phyloP scores from a whole-genome alignment of 1,284 basidiomycete species.

The Pseudozyma thailandica region DNA sequence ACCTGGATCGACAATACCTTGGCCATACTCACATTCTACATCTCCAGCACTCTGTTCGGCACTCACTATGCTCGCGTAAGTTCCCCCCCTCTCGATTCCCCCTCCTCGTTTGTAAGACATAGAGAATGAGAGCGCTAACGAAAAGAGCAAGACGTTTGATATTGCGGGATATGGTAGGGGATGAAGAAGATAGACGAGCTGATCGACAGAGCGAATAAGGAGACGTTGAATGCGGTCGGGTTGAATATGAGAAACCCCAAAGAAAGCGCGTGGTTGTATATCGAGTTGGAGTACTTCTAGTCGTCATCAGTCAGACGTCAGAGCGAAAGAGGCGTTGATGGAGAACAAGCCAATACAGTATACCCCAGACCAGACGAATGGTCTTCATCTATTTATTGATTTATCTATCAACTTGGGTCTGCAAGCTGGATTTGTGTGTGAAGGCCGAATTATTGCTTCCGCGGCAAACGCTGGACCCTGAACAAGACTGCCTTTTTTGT shows the following conservation, averaged over 20 bases:
- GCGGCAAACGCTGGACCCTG: too few species aligned
- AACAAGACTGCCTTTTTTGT: too few species aligned
- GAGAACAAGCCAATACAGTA: too few species aligned
- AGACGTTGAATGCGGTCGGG: conserved; percentile 80
- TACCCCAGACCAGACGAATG: too few species aligned
- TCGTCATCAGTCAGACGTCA: too few species aligned
- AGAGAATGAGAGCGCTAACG: neutral
- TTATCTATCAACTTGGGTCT: too few species aligned
- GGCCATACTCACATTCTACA: conserved; percentile 49
- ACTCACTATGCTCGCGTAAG: conserved; percentile 81
- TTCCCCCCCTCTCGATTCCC: conserved; percentile 1
- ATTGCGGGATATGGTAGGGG: conserved; percentile 72
- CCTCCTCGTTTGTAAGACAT: neutral
- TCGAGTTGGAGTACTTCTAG: conserved; percentile 69
- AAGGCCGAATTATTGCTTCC: too few species aligned
- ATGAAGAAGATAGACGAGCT: conserved; percentile 76
- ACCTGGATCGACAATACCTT: conserved; percentile 50
- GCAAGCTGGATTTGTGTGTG: too few species aligned
- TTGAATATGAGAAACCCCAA: conserved; percentile 83
- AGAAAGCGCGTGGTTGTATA: conserved; percentile 81
- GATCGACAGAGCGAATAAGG: conserved; percentile 76
- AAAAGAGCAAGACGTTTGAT: neutral
- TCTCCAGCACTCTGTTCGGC: conserved; percentile 72
- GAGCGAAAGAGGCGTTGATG: too few species aligned
- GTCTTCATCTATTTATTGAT: too few species aligned